phyloP scores from a whole-genome alignment of 108 stramenopile species.

The Stephanodiscus triporus region DNA sequence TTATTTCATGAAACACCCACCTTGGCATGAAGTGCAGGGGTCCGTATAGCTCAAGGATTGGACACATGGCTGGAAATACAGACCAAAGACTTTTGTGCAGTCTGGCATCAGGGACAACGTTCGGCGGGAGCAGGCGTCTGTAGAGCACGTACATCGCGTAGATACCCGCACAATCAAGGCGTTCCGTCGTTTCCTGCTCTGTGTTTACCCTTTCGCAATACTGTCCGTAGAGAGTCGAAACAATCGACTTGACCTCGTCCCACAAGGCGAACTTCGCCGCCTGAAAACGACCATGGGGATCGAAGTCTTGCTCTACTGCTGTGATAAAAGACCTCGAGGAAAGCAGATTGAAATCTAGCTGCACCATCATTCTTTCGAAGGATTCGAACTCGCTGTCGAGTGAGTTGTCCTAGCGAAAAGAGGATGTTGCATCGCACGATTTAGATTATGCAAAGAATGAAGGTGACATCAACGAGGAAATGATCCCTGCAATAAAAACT shows the following conservation, averaged over 20 bases:
- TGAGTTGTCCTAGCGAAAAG: slow-evolving; percentile 7
- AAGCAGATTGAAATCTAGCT: slow-evolving; percentile 51
- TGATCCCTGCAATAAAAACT: slow-evolving; percentile 8
- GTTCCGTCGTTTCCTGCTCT: slow-evolving; percentile 46
- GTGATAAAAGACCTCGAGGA: slow-evolving; percentile 49
- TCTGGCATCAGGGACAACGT: slow-evolving; percentile 52
- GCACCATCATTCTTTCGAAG: slow-evolving; percentile 55
- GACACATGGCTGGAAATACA: slow-evolving; percentile 44
- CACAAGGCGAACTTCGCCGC: slow-evolving; percentile 34
- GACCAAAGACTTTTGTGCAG: slow-evolving; percentile 50
- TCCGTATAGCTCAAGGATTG: slow-evolving; percentile 45
- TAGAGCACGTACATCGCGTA: slow-evolving; percentile 62
- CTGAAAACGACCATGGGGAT: slow-evolving; percentile 42
- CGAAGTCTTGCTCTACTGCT: slow-evolving; percentile 64
- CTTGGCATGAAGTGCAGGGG: slow-evolving; percentile 45
- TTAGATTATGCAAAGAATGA: too few relatives aligned
- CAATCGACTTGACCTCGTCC: slow-evolving; percentile 36
- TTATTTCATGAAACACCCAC: slow-evolving; percentile 1
- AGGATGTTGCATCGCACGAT: background rate
- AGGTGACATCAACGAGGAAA: too few relatives aligned
- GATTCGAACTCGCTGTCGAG: slow-evolving; percentile 44
- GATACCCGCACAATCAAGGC: slow-evolving; percentile 49
- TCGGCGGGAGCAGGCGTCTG: slow-evolving; percentile 44
- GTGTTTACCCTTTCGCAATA: slow-evolving; percentile 49
- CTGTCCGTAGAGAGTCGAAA: slow-evolving; percentile 45